Conservation (phyloP, 805 yeast species). For the Myxozyma geophila region DNA sequence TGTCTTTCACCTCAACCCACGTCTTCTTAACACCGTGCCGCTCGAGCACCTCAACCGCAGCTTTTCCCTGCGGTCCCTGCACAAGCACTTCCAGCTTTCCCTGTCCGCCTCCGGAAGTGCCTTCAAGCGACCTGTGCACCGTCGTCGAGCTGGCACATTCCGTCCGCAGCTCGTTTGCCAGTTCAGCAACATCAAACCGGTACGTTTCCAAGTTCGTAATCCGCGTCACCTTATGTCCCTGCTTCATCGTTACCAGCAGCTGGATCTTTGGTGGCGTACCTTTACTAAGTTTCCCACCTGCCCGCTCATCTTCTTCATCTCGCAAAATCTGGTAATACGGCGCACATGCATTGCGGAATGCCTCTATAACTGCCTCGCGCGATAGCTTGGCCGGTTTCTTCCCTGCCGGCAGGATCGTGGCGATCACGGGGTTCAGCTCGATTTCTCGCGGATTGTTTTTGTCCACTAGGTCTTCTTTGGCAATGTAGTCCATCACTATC, state of each 20-base stretch:
- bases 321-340: slow-evolving; percentile 53
- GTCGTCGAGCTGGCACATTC: slow-evolving; percentile 91
- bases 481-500: slow-evolving; percentile 61
- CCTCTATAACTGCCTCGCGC: slow-evolving; percentile 47
- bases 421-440: slow-evolving; percentile 58
- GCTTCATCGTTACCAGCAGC: slow-evolving; percentile 72
- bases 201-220: slow-evolving; percentile 72
- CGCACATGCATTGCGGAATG: slow-evolving; percentile 53
- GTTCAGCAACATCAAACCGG: slow-evolving; percentile 62
- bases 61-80: slow-evolving; percentile 84
- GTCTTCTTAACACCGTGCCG: slow-evolving; percentile 65
- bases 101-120: slow-evolving; percentile 48
- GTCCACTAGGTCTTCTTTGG: slow-evolving; percentile 55
- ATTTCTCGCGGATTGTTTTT: slow-evolving; percentile 59
- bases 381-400: slow-evolving; percentile 39
- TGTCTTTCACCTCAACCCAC: slow-evolving; percentile 68
- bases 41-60: slow-evolving; percentile 61
- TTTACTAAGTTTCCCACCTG: slow-evolving; percentile 50
- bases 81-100: slow-evolving; percentile 74
- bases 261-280: slow-evolving; percentile 72
- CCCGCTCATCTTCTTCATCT: slow-evolving; percentile 47
- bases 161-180: slow-evolving; percentile 71
- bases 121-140: slow-evolving; percentile 45
- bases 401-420: not conserved
- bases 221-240: slow-evolving; percentile 82